Evolutionary conservation across 2,329 filamentous ascomycete genomes (phyloP), one percentile per base, ranked within the genome.

Genomic region (Colletotrichum ledebouriae): DNA sequence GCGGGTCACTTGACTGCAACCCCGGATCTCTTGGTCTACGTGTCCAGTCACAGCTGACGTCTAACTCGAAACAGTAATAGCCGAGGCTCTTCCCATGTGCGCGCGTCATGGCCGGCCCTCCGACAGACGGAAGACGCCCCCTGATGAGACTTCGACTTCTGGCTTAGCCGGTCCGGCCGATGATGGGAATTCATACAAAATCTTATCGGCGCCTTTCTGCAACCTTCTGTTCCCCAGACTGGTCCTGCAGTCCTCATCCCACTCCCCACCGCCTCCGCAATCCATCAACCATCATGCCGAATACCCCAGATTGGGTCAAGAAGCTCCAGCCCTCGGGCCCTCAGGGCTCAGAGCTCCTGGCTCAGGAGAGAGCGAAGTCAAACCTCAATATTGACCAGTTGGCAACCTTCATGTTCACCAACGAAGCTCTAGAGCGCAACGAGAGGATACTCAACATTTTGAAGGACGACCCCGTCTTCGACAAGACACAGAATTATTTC

Each of bases 401-500:
- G 9, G 87, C 90, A 53, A 83, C 87, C 59, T 89, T 92, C 73
- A 83, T 94, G 53, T 91, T 92, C 78, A 91, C 90, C 22, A 87
- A 88, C 73, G 85, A 90, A 67, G 83, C 84, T 5, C 82, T 94
- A 11, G 83, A 89, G 64, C 83, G 86, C 49, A 89, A 90, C 73
- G 79, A 86, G 2, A 81, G 81, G 25, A 84, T 94, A 33, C 80
- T 93, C 6, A 80, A 85, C 55, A 84, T 93, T n/a, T 84, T 94
- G 5, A 82, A 89, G 73, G 77, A 84, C 0, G 90, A 94, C 67
- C 86, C 87, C 59, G 85, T 93, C 64, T 94, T 94, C 72, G 90
- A 94, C 79, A 94, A 94, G 81, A 89, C 89, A 3, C 89, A 91
- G 71, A 93, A 94, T 76, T 93, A 93, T 80, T 92, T 92, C 77